These are phyloP conservation scores for Exobasidium cylindrosporum DNA, from an alignment of 1,284 basidiomycete species.

Conservation along the genomic window DNA sequence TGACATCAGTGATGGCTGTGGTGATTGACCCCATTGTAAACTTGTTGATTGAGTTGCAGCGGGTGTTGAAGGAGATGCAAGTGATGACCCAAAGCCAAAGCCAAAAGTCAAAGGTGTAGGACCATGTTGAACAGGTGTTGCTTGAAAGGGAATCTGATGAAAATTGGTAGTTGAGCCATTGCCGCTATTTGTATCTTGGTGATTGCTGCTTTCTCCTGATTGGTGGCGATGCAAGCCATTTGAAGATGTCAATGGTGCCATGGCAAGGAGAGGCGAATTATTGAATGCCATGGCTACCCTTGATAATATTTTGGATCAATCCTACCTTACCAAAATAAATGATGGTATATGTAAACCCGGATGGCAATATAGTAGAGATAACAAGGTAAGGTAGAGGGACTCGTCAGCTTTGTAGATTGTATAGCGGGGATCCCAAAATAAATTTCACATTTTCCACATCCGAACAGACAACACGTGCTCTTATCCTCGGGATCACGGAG, in stretches of 20 bases:
- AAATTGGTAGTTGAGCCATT: not conserved
- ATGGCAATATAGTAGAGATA: too few relatives aligned
- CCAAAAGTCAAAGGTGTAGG: constrained; percentile 39
- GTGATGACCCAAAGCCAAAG: constrained; percentile 32
- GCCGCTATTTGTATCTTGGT: not conserved
- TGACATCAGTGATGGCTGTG: constrained; percentile 10
- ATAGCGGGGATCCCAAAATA: too few relatives aligned
- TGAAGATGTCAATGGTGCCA: not conserved
- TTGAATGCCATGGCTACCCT: not conserved
- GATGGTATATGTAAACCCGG: too few relatives aligned
- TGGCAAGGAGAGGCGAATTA: not conserved
- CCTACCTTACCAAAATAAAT: too few relatives aligned
- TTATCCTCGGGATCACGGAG: too few relatives aligned
- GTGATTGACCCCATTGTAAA: constrained; percentile 19
- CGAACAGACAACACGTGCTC: too few relatives aligned
- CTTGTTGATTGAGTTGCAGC: constrained; percentile 8
- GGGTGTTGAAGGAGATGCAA: not conserved
- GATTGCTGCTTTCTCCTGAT: not conserved
- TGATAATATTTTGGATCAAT: too few relatives aligned
- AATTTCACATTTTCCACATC: too few relatives aligned
- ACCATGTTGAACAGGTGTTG: constrained; percentile 35
- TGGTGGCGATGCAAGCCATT: constrained; percentile 1
- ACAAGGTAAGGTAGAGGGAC: too few relatives aligned
- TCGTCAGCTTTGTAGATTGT: too few relatives aligned
- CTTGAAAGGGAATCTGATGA: constrained; percentile 40